A percentile compares a stretch with the other conserved stretches of the same genome.
phyloP scores from a whole-genome alignment of 345 rosid species.

The Alliaria petiolata region DNA sequence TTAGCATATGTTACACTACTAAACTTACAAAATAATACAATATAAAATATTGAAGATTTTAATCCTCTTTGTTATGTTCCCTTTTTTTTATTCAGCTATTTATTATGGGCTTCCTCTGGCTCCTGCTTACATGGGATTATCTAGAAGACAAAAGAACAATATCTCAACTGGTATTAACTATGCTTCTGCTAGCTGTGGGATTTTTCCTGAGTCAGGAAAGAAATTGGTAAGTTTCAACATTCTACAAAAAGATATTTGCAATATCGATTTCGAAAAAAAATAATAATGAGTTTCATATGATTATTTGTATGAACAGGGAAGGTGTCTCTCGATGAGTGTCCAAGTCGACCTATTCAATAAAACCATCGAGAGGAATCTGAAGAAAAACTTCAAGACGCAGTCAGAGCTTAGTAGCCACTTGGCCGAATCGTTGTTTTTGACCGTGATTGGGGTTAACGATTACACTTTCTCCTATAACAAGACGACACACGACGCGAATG shows the following conservation, averaged over 20 bases:
- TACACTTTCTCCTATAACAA: slow-evolving; percentile 2
- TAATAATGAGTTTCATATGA: not conserved
- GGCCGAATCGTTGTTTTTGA: slow-evolving; percentile 25
- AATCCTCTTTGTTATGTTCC: not conserved
- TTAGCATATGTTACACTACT: not conserved
- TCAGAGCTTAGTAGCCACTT: slow-evolving; percentile 18
- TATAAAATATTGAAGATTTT: not conserved
- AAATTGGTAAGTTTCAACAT: not conserved
- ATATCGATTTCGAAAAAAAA: not conserved
- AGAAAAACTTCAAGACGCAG: slow-evolving; percentile 2
- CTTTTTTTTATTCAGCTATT: slow-evolving; percentile 1
- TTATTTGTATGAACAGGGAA: slow-evolving; percentile 20
- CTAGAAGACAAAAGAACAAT: slow-evolving; percentile 11
- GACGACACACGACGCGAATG: not conserved
- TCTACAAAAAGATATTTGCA: not conserved
- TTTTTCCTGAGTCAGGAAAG: slow-evolving; percentile 6
- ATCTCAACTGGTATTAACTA: slow-evolving; percentile 24
- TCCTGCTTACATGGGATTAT: slow-evolving; percentile 29
- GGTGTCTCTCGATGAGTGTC: slow-evolving; percentile 28
- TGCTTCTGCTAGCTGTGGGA: slow-evolving; percentile 31
- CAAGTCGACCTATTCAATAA: slow-evolving; percentile 20
- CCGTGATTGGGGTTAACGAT: slow-evolving; percentile 28
- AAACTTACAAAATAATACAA: not conserved
- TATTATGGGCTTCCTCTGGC: slow-evolving; percentile 29
- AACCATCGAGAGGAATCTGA: slow-evolving; percentile 17